A percentile compares a stretch with the other conserved stretches of the same genome.
Conservation (phyloP, 2,329 filamentous ascomycete species). For the Hypoxylon sp. region DNA sequence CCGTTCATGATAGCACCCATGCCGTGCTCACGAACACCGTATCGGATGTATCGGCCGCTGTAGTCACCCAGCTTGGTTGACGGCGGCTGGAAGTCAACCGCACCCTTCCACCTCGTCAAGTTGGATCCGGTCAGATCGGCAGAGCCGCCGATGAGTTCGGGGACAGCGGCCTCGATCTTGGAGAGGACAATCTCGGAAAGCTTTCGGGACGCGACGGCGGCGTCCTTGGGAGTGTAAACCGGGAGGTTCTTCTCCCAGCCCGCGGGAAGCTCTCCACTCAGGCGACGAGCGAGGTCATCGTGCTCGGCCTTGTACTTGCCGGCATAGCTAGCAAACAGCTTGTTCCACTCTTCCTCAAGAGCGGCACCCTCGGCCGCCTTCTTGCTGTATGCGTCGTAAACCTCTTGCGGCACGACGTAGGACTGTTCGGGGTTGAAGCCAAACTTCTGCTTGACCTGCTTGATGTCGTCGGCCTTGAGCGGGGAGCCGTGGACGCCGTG, state of each 20-base stretch:
- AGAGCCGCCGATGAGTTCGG: slow-evolving; percentile 94
- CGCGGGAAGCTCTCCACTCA: slow-evolving; percentile 84
- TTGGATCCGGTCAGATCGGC: slow-evolving; percentile 98
- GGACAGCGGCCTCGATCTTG: slow-evolving; percentile 82
- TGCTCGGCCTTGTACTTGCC: slow-evolving; percentile 79
- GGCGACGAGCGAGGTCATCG: slow-evolving; percentile 81
- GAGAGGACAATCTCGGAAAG: slow-evolving; percentile 92
- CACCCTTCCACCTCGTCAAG: slow-evolving; percentile 97
- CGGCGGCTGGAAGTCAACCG: slow-evolving; percentile 96
- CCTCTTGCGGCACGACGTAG: slow-evolving; percentile 92
- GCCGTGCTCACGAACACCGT: slow-evolving; percentile 89
- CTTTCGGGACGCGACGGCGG: slow-evolving; percentile 91
- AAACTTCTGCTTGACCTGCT: slow-evolving; percentile 92
- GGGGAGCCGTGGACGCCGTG: slow-evolving; percentile 95
- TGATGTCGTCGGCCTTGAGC: slow-evolving; percentile 92
- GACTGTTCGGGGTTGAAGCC: slow-evolving; percentile 94
- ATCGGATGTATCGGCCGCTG: slow-evolving; percentile 89
- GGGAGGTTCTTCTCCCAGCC: slow-evolving; percentile 96
- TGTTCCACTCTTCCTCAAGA: slow-evolving; percentile 93
- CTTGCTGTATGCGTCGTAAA: slow-evolving; percentile 91
- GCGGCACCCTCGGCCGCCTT: slow-evolving; percentile 86
- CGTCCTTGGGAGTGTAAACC: slow-evolving; percentile 84
- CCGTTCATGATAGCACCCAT: slow-evolving; percentile 97
- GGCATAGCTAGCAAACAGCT: slow-evolving; percentile 87
- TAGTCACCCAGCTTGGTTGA: slow-evolving; percentile 86